Base-by-base conservation (phyloP, 1,284 basidiomycete genomes). In the Boletus hoseneyae region DNA sequence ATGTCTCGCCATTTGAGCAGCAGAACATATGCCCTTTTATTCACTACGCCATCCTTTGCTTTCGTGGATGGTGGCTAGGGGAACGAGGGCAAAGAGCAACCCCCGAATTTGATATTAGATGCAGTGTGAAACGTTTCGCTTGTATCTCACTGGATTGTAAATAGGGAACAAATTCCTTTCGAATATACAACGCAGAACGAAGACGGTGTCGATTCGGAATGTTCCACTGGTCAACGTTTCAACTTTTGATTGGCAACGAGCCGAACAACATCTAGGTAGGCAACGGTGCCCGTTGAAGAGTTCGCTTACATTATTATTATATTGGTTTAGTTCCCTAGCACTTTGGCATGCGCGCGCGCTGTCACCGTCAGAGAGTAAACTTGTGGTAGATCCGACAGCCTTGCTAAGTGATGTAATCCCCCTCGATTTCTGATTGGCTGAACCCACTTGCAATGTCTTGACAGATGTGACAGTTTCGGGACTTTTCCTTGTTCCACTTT, bases 71-170 rank as follows among this genome's bases (percentile, higher is more conserved):
- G 73, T 74, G 85, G 84, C 60, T 84, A 87, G 85, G 85, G 85
- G 85, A 88, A 88, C 83, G 57, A 80, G 78, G 83, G 85, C 84
- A 83, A 57, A 88, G 71, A 87, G 76, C 6, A 41, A 68, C 16
- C 30, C 27, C 61, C 30, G 12, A 45, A 19, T 40, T 49, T 33
- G 33, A 51, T 47, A 45, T 43, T 34, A 38, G 33, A 62, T 52
- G 18, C 15, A 41, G 34, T 51, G 57, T 58, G 63, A 64, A 66
- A 54, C 51, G 33, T 41, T 11, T 0, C 0, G 3, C 15, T 39
- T 57, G 47, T 60, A 58, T 64, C 47, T 52, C 59, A 50, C 25
- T 51, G 30, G 29, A 25, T 42, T 40, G 42, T 62, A 53, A 27
- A 47, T 46, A 50, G 57, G 60, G 60, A 55, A 62, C 59, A 64